Evolutionary conservation across 768 basidiomycete species (phyloP), one percentile per base, ranked within the genome.

Genomic region (Leccinum arenicola): DNA sequence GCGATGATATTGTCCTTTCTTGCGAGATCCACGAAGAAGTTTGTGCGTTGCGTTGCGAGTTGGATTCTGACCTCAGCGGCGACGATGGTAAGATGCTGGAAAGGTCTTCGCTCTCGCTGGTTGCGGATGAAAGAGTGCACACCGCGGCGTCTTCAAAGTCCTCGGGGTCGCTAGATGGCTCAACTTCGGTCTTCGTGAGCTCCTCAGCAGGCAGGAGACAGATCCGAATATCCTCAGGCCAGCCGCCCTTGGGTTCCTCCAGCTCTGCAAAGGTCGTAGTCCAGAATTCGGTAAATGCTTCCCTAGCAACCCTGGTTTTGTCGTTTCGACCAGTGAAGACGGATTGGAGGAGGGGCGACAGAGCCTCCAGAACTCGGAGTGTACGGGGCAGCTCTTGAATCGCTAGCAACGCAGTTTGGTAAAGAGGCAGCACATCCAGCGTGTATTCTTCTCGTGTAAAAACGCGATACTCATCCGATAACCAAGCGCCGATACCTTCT

Each of bases 211-310:
- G 54, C 9, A 57, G 51, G 17, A 81, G 64, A 56, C 77, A 78
- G 15, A 68, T 63, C 23, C 62, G 67, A 21, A 88, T 75, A 43
- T 76, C 72, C 29, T 74, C 72, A 0, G 86, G 80, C 87, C 87
- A 91, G 6, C 82, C 84, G 2, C 66, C 67, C 14, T 67, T 60
- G 0, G 87, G 85, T 23, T 75, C 71, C 3, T 74, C 61, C 23
- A 76, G 36, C 2, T 69, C 54, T 11, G 75, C 75, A 60, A 78
- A 89, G 3, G 77, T 76, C 2, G 74, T 63, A 15, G 76, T 68
- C 90, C 90, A 91, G 67, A 87, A 87, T 31, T 82, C 82, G 7
- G 68, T 68, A 66, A 92, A 90, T 3, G 84, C 77, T 6, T 83
- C 80, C 12, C 71, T 69, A 4, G 80, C 75, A 3, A 75, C 67